Conservation (phyloP, 768 basidiomycete genomes). For the Lentinula detonsa region DNA sequence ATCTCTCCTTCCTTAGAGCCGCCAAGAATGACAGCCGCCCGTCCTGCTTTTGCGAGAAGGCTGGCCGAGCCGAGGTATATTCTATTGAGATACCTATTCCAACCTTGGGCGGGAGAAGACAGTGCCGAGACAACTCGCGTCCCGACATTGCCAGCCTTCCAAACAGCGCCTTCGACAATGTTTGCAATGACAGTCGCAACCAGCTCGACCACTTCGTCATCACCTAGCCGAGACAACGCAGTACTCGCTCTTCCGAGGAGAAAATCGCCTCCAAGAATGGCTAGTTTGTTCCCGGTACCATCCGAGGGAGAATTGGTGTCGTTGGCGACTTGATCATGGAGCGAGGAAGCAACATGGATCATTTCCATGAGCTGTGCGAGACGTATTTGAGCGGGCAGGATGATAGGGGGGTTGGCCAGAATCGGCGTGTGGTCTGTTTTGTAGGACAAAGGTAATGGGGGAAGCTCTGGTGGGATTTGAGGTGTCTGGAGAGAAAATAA, state of each 20-base stretch:
- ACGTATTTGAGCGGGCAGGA: conserved; percentile 85
- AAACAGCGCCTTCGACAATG: conserved; percentile 93
- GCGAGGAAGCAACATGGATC: conserved; percentile 91
- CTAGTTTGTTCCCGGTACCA: conserved; percentile 79
- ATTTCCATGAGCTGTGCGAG: conserved; percentile 97
- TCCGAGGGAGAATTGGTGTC: conserved; percentile 54
- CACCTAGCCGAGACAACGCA: conserved; percentile 81
- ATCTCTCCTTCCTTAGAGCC: conserved; percentile 57
- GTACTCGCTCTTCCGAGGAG: conserved; percentile 87
- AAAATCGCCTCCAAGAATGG: conserved; percentile 94
- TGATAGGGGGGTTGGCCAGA: conserved; percentile 27
- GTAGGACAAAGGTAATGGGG: conserved; percentile 12
- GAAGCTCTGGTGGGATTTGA: conserved; percentile 22
- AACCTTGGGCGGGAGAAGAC: conserved; percentile 38
- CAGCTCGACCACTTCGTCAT: conserved; percentile 87
- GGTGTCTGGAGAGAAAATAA: conserved; percentile 46
- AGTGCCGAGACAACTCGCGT: conserved; percentile 25
- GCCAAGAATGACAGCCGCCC: conserved; percentile 65
- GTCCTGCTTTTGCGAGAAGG: conserved; percentile 66
- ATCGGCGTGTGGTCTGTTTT: conserved; percentile 7
- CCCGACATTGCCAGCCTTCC: conserved; percentile 52
- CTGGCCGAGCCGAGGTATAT: conserved; percentile 74
- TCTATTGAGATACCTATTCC: conserved; percentile 75
- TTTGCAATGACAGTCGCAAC: conserved; percentile 90
- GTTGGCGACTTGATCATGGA: conserved; percentile 91